Evolutionary conservation across 306 rosid species (phyloP), one percentile per base, ranked within the genome.

Genomic region (Quercus suber): DNA sequence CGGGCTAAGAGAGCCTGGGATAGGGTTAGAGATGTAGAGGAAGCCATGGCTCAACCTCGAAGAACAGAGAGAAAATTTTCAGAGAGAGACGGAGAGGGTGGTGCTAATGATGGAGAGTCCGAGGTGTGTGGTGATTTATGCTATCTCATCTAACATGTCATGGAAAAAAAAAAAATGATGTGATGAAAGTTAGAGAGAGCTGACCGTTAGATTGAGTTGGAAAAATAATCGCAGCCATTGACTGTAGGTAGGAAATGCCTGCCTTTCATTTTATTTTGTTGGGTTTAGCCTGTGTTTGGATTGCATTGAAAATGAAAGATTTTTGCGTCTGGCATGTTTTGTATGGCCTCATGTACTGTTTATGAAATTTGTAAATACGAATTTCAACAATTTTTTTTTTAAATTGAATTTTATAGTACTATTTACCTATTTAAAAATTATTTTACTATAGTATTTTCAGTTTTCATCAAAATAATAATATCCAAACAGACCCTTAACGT

Each of bases 11-110:
- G 85, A 69, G 97, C 89, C 71, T 91, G 97, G 43, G 96, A 92
- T 64, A 92, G 93, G 2, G 96, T 83, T 9, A 93, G 87, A 4
- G 98, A 90, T 7, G 99, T 77, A 73, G 97, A 67, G 61, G 98
- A 88, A 80, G 97, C 90, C 99, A 94, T 94, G 17, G 87, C 37
- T 78, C 65, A 17, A 35, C 20, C 57, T 13, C 58, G 58, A 43
- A 64, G 51, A 15, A 74, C 83, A 71, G 61, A 25, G 37, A 49
- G 78, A 12, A 43, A 3, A 49, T 12, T 49, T 49, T 49, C 14
- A 61, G 13, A 5, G 5, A 52, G 69, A 18, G 30, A n/a, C 18
- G 14, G 45, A 3, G 52, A 67, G 30, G 12, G 71, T 12, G 3
- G 23, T 15, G 69, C 53, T 35, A 1, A 12, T 33, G 28, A 19